Conservation (phyloP, 306 rosid genomes). For the Glycyrrhiza uralensis region DNA sequence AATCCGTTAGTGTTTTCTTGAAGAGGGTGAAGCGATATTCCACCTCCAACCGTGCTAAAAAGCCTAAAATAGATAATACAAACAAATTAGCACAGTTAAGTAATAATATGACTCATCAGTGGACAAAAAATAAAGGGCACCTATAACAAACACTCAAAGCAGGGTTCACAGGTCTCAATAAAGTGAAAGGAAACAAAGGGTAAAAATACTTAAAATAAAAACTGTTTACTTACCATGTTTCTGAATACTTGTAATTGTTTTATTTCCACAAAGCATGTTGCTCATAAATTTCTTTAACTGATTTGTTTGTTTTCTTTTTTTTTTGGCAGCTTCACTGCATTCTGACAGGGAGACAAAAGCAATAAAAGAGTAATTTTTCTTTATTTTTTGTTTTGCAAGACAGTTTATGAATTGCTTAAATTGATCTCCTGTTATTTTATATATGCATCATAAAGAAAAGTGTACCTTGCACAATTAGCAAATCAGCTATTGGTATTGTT, state of each 20-base stretch:
- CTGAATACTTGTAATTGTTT: conserved; percentile 16
- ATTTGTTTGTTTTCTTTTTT: neutral
- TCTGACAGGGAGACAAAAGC: conserved; percentile 17
- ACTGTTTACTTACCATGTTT: neutral
- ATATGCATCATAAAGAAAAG: neutral
- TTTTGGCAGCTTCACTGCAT: conserved; percentile 15
- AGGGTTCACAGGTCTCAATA: conserved; percentile 14
- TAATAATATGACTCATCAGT: conserved; percentile 19
- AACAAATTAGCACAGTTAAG: conserved; percentile 15
- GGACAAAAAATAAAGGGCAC: conserved; percentile 21
- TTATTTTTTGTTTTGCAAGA: neutral
- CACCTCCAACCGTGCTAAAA: neutral
- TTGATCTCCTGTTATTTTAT: neutral
- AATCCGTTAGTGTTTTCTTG: conserved; percentile 5
- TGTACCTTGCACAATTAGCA: conserved; percentile 19
- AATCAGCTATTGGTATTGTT: neutral
- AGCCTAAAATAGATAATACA: conserved; percentile 6
- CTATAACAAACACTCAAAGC: conserved; percentile 10
- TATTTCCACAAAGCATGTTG: conserved; percentile 30
- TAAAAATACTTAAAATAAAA: neutral
- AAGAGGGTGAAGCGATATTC: conserved; percentile 5
- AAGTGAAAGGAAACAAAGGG: conserved; percentile 21
- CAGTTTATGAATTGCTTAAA: conserved; percentile 6
- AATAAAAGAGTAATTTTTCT: neutral
- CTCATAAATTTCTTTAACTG: neutral